Evolutionary conservation across 208 protist genomes (phyloP), one percentile per base, ranked within the genome.

Genomic region (Leishmania mexicana): DNA sequence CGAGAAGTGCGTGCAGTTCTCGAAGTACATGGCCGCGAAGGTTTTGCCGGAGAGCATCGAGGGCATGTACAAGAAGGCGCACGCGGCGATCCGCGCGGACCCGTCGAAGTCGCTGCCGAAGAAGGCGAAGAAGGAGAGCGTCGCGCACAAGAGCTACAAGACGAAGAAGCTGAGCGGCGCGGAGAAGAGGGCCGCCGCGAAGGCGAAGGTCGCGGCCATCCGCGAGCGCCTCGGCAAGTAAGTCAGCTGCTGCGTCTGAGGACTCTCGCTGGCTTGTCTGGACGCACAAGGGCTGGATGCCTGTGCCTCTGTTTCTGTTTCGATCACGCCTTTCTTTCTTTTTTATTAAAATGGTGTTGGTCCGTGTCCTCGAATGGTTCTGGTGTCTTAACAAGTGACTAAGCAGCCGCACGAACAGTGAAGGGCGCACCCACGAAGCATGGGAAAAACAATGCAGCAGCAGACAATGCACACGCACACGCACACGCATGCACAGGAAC

Each of bases 1-100:
- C 65, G 98, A 99, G 67, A 85, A 86, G 49, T 99, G 99, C 92
- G 92, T 98, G 84, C 93, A 92, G 78, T 99, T 99, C 96, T 91
- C 93, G 35, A 86, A 94, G 80, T 99, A 96, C 97, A 98, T 99
- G 85, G 93, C 88, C 68, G 88, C 81, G 62, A 97, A 96, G 81
- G 87, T 99, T 57, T 87, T 81, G n/a, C 81, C 94, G 54, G 98
- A 99, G 57, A 83, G 88, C 75, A 78, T 99, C 28, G 98, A 99
- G 92, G 87, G 84, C 49, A 94, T 99, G 64, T 99, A 99, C 93
- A 93, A 95, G 79, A 95, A 96, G 79, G 93, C 90, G 19, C 99
- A 99, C 87, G 96, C 83, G 49, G 89, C 84, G 40, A 99, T 99
- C 91, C 95, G 98, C 83, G 94, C 81, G 19, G 90, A 99, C 84